Base-by-base conservation (phyloP, 2,329 filamentous ascomycete species). In the Aureobasidium sp. region DNA sequence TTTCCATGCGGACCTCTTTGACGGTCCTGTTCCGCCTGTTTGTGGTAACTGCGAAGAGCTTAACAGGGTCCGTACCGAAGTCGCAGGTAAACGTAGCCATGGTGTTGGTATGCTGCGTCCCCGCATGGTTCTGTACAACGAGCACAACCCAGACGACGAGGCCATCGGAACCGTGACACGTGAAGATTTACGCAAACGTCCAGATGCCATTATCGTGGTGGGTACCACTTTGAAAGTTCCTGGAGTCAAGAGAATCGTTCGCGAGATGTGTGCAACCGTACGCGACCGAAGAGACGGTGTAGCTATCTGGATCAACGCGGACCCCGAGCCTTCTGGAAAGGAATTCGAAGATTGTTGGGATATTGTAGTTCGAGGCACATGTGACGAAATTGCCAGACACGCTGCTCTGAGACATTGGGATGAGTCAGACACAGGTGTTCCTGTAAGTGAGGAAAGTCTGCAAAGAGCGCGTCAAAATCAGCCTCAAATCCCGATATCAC, bases 211-310 rank as follows among this genome's bases (percentile, higher is more conserved):
- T 22, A 83, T 98, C 60, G 93, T 98, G 24, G 93, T 95, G 7
- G 93, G 93, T 49, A 98, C 93, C 2, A 96, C 88, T 55, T 74
- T 98, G 61, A 97, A 97, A 67, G 90, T 98, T 45, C 91, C 91
- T 1, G 93, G 93, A 7, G 90, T 96, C 38, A 83, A 88, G 57
- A 81, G 90, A 51, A 85, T 98, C 54, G 90, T 91, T 55, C 87
- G 87, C 66, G 90, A 96, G 68, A 82, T 97, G 79, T 96, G 90
- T 67, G 83, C 84, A 45, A 84, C 89, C 27, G 88, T 94, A n/a
- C 80, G 90, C 57, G 82, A 85, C 62, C 82, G 89, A 52, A 82
- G 81, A 59, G 87, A 94, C 61, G 67, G 67, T 10, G 80, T 95
- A 55, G 89, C 90, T 0, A 85, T 94, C 45, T 98, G 91, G 89